A percentile compares a stretch with the other conserved stretches of the same genome.
These are phyloP conservation scores for Leptodermis oblonga DNA, from an alignment of 257 asterid genomes.

Conservation along the genomic window DNA sequence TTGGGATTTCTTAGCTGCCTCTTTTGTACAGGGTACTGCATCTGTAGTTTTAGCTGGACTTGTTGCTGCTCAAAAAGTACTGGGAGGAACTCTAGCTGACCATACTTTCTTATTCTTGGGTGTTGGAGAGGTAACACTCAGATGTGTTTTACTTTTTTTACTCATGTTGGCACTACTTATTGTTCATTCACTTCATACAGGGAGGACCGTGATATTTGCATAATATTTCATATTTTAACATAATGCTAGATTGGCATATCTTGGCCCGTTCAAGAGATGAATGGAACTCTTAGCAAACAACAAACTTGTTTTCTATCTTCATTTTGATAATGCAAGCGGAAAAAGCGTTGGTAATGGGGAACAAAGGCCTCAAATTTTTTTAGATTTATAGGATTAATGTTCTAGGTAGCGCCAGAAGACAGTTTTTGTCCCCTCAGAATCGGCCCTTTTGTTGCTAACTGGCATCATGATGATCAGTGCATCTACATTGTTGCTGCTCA, in stretches of 20 bases:
- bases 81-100: constrained; percentile 73
- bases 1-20: constrained; percentile 4
- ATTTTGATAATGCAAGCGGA: neutral
- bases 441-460: neutral
- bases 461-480: neutral
- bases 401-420: no score
- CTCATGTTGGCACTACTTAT: neutral
- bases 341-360: neutral
- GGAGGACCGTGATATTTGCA: neutral
- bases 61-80: constrained; percentile 55
- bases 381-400: neutral
- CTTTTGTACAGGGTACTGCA: constrained; percentile 73
- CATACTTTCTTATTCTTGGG: constrained; percentile 92
- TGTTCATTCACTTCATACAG: neutral
- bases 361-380: neutral
- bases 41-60: constrained; percentile 88
- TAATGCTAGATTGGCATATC: neutral
- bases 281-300: neutral
- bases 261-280: neutral
- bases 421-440: neutral
- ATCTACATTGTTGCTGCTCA: neutral
- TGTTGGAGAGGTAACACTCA: constrained; percentile 78
- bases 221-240: neutral
- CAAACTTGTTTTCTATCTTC: neutral
- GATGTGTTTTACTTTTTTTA: constrained; percentile 5